Conservation (phyloP, 2,329 filamentous ascomycete genomes). For the Claviceps maximensis region DNA sequence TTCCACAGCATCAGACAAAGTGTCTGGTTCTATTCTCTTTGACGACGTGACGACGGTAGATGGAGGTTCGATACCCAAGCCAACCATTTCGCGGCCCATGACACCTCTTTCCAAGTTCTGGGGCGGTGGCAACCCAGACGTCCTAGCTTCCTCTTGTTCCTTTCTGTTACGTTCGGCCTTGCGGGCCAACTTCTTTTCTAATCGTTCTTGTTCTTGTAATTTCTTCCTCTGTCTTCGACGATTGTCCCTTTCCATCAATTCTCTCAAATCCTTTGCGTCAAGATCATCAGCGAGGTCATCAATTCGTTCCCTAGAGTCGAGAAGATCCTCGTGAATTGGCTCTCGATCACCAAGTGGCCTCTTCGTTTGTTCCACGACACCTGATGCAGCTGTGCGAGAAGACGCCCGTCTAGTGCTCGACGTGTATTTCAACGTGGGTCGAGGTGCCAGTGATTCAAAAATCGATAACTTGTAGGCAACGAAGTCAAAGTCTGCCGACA, state of each 20-base stretch:
- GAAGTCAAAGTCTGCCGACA: conserved; percentile 63
- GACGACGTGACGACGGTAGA: conserved; percentile 44
- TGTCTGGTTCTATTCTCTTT: conserved; percentile 26
- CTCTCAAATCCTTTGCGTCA: conserved; percentile 69
- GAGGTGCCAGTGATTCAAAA: conserved; percentile 69
- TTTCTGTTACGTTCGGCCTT: conserved; percentile 53
- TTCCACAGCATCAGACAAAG: conserved; percentile 12
- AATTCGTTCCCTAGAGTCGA: conserved; percentile 49
- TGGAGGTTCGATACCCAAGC: conserved; percentile 42
- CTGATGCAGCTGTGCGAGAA: conserved; percentile 30
- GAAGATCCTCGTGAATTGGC: conserved; percentile 46
- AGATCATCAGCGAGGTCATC: conserved; percentile 71
- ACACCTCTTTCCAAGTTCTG: conserved; percentile 48
- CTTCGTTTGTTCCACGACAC: conserved; percentile 36
- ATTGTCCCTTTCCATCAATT: conserved; percentile 81
- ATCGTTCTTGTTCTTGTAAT: conserved; percentile 51
- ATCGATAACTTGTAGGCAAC: conserved; percentile 65
- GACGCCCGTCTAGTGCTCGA: conserved; percentile 46
- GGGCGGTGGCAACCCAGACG: conserved; percentile 36
- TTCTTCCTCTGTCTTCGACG: conserved; percentile 66
- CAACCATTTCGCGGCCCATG: conserved; percentile 42
- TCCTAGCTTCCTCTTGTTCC: conserved; percentile 41
- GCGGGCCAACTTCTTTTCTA: conserved; percentile 50
- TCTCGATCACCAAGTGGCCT: conserved; percentile 36
- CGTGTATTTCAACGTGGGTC: conserved; percentile 68